Conservation (phyloP, 495 filamentous ascomycete species). For the Aspergillus ostianus region DNA sequence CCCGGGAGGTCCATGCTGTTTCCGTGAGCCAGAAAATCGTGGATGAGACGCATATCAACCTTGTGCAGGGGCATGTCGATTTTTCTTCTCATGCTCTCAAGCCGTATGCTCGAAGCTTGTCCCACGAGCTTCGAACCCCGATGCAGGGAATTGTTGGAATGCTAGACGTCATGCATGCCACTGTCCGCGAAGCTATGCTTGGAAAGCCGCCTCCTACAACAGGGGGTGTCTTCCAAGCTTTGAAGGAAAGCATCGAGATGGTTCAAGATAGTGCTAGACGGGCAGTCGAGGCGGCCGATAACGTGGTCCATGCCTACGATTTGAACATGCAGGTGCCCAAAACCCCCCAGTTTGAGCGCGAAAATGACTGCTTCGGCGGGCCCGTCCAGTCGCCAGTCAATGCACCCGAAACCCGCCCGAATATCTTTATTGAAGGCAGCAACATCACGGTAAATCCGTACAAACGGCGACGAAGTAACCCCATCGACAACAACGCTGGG, state of each 20-base stretch:
- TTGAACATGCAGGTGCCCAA: slow-evolving; percentile 80
- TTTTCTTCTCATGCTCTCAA: slow-evolving; percentile 64
- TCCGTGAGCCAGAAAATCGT: slow-evolving; percentile 31
- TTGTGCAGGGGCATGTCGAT: slow-evolving; percentile 24
- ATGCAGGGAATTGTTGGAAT: slow-evolving; percentile 87
- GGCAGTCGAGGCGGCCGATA: slow-evolving; percentile 79
- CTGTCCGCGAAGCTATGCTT: slow-evolving; percentile 67
- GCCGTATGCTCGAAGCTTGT: slow-evolving; percentile 75
- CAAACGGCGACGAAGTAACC: slow-evolving; percentile 50
- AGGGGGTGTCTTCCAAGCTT: slow-evolving; percentile 56
- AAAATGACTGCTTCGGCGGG: slow-evolving; percentile 32
- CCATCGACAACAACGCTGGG: slow-evolving; percentile 32
- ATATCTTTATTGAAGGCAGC: slow-evolving; percentile 44
- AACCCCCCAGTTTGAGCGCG: slow-evolving; percentile 46
- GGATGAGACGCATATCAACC: slow-evolving; percentile 27
- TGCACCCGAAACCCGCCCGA: slow-evolving; percentile 33
- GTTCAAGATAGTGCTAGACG: slow-evolving; percentile 76
- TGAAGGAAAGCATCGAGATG: slow-evolving; percentile 74
- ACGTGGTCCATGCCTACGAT: slow-evolving; percentile 85
- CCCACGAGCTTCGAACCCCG: slow-evolving; percentile 76
- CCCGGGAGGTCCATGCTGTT: slow-evolving; percentile 20
- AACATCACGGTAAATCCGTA: slow-evolving; percentile 46
- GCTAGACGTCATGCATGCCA: slow-evolving; percentile 83
- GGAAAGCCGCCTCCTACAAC: slow-evolving; percentile 49
- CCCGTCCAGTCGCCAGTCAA: slow-evolving; percentile 19